Conservation (phyloP, 2,329 filamentous ascomycete species). For the Rhinocladiella mackenziei region DNA sequence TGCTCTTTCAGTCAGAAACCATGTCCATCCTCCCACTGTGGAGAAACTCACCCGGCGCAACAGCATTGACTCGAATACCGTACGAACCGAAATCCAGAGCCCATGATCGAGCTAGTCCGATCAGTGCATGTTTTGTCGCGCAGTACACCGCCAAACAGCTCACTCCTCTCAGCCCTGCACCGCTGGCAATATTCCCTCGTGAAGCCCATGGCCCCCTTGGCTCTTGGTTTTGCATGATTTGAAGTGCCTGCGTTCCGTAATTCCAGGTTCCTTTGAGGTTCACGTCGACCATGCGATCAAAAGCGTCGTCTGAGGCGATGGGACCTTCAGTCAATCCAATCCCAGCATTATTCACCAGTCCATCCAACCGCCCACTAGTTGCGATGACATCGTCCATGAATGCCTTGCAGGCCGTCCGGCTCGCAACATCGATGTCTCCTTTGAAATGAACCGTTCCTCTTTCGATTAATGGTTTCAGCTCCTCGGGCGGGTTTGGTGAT, state of each 20-base stretch:
- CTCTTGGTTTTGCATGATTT: slow-evolving; percentile 46
- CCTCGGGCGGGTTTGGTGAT: slow-evolving; percentile 9
- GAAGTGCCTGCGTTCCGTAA: slow-evolving; percentile 41
- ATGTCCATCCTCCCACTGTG: neutral
- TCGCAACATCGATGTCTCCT: slow-evolving; percentile 12
- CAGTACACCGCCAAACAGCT: slow-evolving; percentile 39
- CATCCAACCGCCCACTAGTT: slow-evolving; percentile 46
- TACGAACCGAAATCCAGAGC: slow-evolving; percentile 34
- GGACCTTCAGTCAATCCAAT: slow-evolving; percentile 42
- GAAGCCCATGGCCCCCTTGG: slow-evolving; percentile 22
- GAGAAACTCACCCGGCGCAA: slow-evolving; percentile 23
- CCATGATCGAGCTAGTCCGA: slow-evolving; percentile 43
- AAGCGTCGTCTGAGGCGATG: slow-evolving; percentile 41
- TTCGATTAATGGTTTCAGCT: slow-evolving; percentile 14
- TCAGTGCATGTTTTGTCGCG: slow-evolving; percentile 42
- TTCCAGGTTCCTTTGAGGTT: slow-evolving; percentile 46
- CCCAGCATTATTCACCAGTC: slow-evolving; percentile 33
- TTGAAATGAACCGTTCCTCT: slow-evolving; percentile 16
- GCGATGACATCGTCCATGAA: slow-evolving; percentile 50
- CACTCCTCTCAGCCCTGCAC: slow-evolving; percentile 15
- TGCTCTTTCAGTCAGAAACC: neutral
- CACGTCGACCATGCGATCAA: slow-evolving; percentile 42
- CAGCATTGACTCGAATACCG: slow-evolving; percentile 38
- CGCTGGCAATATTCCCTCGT: slow-evolving; percentile 20
- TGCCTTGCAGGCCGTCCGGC: slow-evolving; percentile 1